Evolutionary conservation across 192 early-diverging fungal species (phyloP).

Genomic region (Umbelopsis sp.): DNA sequence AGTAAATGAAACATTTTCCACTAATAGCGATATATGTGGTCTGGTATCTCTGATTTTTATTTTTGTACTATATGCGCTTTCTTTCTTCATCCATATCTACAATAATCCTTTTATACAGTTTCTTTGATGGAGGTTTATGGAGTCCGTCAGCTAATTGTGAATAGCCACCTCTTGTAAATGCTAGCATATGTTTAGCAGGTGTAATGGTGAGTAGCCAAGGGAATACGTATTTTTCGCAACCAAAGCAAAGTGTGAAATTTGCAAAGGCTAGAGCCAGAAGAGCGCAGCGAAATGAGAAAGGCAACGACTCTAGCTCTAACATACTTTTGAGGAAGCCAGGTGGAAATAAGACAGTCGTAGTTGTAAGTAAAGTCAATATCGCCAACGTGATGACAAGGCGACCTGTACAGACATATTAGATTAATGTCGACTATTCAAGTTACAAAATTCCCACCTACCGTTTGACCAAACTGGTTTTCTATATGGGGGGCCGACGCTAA

Average conservation of each 20-base stretch:
- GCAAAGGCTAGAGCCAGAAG: constrained; percentile 62
- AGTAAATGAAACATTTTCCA: background rate
- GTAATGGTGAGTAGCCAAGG: constrained; percentile 13
- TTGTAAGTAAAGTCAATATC: constrained; percentile 52
- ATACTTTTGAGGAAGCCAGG: constrained; percentile 46
- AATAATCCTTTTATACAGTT: constrained; percentile 13
- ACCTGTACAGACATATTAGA: constrained; percentile 25
- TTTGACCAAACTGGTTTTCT: constrained; percentile 89
- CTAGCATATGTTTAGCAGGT: background rate
- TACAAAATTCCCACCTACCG: constrained; percentile 51
- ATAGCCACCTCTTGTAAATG: background rate
- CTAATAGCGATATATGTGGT: background rate
- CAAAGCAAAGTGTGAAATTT: constrained; percentile 57
- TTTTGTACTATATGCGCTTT: constrained; percentile 8
- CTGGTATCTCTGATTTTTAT: background rate
- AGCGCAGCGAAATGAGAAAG: constrained; percentile 55
- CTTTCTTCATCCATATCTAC: constrained; percentile 21
- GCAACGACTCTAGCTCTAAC: constrained; percentile 73
- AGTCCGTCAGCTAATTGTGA: constrained; percentile 1
- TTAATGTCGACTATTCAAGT: background rate
- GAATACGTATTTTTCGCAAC: constrained; percentile 53
- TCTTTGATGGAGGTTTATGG: constrained; percentile 12
- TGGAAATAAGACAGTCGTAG: constrained; percentile 58
- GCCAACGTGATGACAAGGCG: constrained; percentile 70
- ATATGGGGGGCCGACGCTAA: constrained; percentile 96